Percentiles rank a stretch among this genome's conserved stretches.
phyloP scores from a whole-genome alignment of 148 eudicot genomes.

The Dysphania ambrosioides region DNA sequence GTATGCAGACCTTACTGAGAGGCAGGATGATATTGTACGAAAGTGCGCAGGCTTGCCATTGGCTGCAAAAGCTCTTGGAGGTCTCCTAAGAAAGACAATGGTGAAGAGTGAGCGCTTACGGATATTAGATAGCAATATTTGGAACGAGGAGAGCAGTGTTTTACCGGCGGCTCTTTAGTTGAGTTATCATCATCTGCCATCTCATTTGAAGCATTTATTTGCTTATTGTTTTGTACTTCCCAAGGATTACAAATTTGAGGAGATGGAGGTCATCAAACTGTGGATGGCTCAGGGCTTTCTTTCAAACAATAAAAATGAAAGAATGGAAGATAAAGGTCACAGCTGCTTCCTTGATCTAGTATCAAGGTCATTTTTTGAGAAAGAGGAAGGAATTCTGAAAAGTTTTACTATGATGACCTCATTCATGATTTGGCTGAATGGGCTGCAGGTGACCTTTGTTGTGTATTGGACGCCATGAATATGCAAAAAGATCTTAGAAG shows the following conservation, averaged over 20 bases:
- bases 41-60: too few species aligned
- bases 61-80: constrained; percentile 14
- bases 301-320: neutral
- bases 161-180: neutral
- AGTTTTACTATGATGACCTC: too few species aligned
- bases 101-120: neutral
- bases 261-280: neutral
- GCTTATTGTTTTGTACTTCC: neutral
- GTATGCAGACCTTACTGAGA: neutral
- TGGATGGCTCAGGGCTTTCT: constrained; percentile 14
- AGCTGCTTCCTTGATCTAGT: neutral
- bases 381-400: too few species aligned
- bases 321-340: constrained; percentile 8
- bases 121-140: neutral
- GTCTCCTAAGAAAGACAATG: neutral
- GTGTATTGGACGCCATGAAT: neutral
- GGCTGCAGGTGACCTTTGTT: neutral
- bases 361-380: constrained; percentile 16
- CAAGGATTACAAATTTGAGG: neutral
- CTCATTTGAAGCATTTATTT: neutral
- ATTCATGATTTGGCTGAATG: constrained; percentile 5
- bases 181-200: constrained; percentile 9
- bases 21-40: neutral
- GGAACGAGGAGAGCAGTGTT: neutral
- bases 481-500: neutral